Evolutionary conservation across 495 filamentous ascomycete genomes (phyloP).

Genomic region (Podospora comata): DNA sequence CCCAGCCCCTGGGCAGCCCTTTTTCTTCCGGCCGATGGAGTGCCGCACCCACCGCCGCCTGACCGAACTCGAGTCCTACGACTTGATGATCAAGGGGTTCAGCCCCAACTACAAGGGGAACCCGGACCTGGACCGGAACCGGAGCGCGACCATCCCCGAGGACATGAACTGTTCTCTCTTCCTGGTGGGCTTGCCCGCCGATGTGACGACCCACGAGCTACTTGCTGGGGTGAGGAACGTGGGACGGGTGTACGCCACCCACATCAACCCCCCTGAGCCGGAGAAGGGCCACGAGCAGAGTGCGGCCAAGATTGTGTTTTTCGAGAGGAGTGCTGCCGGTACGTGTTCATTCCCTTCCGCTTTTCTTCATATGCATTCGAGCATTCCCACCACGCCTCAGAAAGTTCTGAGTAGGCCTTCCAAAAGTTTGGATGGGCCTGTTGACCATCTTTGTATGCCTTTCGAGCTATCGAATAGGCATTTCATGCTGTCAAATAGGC

Average conservation of each 20-base stretch:
- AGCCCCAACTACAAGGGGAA: conserved; percentile 38
- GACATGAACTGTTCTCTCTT: conserved; percentile 37
- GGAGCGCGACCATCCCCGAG: conserved; percentile 33
- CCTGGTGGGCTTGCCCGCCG: conserved; percentile 34
- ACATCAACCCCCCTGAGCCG: conserved; percentile 37
- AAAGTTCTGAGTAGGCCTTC: background rate
- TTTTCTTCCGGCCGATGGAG: conserved; percentile 25
- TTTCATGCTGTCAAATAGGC: background rate
- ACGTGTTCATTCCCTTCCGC: conserved; percentile 3
- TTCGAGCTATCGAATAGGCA: background rate
- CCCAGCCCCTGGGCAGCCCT: background rate
- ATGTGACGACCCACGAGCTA: conserved; percentile 31
- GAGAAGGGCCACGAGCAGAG: conserved; percentile 21
- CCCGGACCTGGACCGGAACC: conserved; percentile 28
- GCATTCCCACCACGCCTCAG: background rate
- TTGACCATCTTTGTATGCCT: background rate
- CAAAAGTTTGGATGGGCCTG: too few species aligned
- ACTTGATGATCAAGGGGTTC: conserved; percentile 27
- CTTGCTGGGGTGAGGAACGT: conserved; percentile 31
- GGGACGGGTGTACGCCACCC: conserved; percentile 40
- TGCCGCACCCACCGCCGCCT: conserved; percentile 4
- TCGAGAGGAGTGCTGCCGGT: conserved; percentile 31
- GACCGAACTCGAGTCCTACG: conserved; percentile 5
- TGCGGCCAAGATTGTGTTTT: conserved; percentile 44
- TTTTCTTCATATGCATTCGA: background rate